These are phyloP conservation scores for Picea mariana DNA, from an alignment of 83 land plant genomes.

Conservation along the genomic window DNA sequence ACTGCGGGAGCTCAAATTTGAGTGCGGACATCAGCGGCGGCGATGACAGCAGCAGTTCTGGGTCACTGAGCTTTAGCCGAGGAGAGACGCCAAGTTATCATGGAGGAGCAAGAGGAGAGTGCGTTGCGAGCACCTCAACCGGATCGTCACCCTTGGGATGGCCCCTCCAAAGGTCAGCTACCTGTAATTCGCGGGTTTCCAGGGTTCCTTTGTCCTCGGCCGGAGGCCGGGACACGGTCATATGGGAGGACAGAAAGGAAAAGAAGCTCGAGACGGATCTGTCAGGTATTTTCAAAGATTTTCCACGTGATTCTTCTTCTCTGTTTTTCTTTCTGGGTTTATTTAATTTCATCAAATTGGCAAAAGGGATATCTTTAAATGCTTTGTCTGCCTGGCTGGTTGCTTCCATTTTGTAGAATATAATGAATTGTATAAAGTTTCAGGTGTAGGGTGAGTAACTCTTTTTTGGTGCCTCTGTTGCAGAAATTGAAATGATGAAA, in stretches of 20 bases:
- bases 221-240: constrained; percentile 2
- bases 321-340: too few species aligned
- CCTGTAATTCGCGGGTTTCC: background rate
- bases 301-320: background rate
- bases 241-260: constrained; percentile 5
- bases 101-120: background rate
- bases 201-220: background rate
- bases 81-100: background rate
- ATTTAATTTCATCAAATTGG: too few species aligned
- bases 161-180: background rate
- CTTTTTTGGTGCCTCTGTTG: background rate
- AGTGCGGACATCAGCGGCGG: too few species aligned
- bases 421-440: background rate
- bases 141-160: constrained; percentile 8
- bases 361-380: background rate
- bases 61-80: too few species aligned
- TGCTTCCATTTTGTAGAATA: background rate
- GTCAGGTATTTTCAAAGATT: background rate
- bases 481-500: constrained; percentile 68
- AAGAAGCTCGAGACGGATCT: constrained; percentile 2
- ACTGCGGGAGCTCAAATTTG: too few species aligned
- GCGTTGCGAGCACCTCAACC: background rate
- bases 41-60: too few species aligned
- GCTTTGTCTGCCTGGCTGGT: background rate
- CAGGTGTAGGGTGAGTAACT: background rate